These are phyloP conservation scores for Hymenochaete sp. DNA, from an alignment of 1,284 basidiomycete species.

Conservation along the genomic window DNA sequence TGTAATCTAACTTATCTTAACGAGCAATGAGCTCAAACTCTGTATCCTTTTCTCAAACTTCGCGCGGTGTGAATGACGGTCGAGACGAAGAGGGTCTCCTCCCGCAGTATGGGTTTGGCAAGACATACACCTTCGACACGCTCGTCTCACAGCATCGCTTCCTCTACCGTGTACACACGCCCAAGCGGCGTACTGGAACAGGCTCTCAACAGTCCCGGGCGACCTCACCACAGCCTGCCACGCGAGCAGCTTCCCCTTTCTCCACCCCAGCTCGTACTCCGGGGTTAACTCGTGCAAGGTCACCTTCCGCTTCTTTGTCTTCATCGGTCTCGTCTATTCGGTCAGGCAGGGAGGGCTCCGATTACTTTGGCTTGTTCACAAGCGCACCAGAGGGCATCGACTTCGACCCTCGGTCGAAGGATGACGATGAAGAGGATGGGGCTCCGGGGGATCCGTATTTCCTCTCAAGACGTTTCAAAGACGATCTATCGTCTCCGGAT, in stretches of 20 bases:
- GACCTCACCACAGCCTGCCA: conserved; percentile 56
- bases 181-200: conserved; percentile 33
- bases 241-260: conserved; percentile 25
- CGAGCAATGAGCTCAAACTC: no score
- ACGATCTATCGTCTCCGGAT: conserved; percentile 14
- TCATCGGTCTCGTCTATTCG: conserved; percentile 10
- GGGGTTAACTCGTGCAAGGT: neutral
- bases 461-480: conserved; percentile 14
- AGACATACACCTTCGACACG: conserved; percentile 50
- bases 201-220: conserved; percentile 33
- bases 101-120: conserved; percentile 65
- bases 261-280: neutral
- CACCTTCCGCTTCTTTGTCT: conserved; percentile 1
- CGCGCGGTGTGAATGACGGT: no score
- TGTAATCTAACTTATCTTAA: no score
- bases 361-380: conserved; percentile 4
- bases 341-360: conserved; percentile 5
- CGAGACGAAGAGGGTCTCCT: no score
- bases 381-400: no score
- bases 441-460: conserved; percentile 15
- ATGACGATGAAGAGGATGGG: conserved; percentile 9
- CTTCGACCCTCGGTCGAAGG: no score
- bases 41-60: no score
- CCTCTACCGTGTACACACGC: conserved; percentile 70
- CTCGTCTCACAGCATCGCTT: conserved; percentile 58